A percentile compares a stretch with the other conserved stretches of the same genome.
Evolutionary conservation across 1,284 basidiomycete genomes (phyloP).

Genomic region (Moesziomyces globuligerus): DNA sequence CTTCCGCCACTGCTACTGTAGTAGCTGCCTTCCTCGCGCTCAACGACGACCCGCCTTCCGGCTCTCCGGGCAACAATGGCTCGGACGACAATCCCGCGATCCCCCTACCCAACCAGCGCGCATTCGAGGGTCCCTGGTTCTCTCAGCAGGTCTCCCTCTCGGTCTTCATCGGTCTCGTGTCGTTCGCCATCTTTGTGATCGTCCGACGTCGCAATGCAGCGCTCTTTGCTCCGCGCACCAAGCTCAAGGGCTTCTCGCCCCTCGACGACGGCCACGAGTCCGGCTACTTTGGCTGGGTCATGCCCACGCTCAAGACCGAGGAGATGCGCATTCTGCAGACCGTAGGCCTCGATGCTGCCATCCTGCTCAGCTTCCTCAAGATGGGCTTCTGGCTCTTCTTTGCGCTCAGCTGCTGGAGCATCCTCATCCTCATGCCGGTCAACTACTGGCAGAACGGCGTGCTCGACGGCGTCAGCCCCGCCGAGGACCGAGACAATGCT

Average conservation of each 20-base stretch:
- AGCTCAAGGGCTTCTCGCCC: slow-evolving; percentile 92
- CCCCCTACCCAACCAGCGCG: slow-evolving; percentile 40
- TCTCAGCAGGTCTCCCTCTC: slow-evolving; percentile 87
- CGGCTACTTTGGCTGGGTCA: slow-evolving; percentile 91
- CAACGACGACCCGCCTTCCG: slow-evolving; percentile 1
- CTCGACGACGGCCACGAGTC: slow-evolving; percentile 79
- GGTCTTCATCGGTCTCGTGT: slow-evolving; percentile 78
- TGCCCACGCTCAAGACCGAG: slow-evolving; percentile 87
- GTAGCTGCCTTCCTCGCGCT: neutral
- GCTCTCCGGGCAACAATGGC: slow-evolving; percentile 14
- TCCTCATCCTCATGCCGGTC: slow-evolving; percentile 65
- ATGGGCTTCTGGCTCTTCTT: slow-evolving; percentile 90
- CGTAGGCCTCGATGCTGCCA: slow-evolving; percentile 93
- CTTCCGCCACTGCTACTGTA: slow-evolving; percentile 8
- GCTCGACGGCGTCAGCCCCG: slow-evolving; percentile 65
- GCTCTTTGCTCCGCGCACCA: slow-evolving; percentile 89
- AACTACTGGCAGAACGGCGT: slow-evolving; percentile 65
- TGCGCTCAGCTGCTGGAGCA: slow-evolving; percentile 75
- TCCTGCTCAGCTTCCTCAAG: slow-evolving; percentile 93
- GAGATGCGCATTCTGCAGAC: slow-evolving; percentile 96
- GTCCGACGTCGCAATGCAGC: slow-evolving; percentile 86
- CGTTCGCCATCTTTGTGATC: slow-evolving; percentile 88
- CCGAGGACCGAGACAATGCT: slow-evolving; percentile 46
- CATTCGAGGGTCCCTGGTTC: slow-evolving; percentile 81
- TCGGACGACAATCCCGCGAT: slow-evolving; percentile 31